These are phyloP conservation scores for Bryoerythrophyllum caledonicum DNA, from an alignment of 225 moss, liverwort and hornwort genomes.

Conservation along the genomic window DNA sequence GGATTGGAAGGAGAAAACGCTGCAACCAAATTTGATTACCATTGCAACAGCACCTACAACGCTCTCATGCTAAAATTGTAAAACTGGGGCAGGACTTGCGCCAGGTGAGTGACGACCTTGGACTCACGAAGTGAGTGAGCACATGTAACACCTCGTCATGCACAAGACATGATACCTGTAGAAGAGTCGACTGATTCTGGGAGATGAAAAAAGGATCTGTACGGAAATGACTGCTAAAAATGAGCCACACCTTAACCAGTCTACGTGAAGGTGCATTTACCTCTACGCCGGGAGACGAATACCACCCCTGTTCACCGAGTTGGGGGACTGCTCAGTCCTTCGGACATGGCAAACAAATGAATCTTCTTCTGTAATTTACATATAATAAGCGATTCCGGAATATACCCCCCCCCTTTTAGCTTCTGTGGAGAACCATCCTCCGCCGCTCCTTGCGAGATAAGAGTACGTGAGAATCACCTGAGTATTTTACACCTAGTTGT, in stretches of 20 bases:
- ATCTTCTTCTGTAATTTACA: constrained; percentile 42
- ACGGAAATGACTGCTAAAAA: constrained; percentile 11
- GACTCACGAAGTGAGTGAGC: constrained; percentile 9
- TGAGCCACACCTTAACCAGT: constrained; percentile 5
- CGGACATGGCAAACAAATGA: constrained; percentile 42
- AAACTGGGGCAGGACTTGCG: neutral
- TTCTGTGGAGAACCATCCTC: constrained; percentile 22
- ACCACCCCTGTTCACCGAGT: constrained; percentile 13
- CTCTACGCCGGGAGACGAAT: neutral
- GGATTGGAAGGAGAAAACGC: neutral
- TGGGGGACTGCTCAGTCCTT: constrained; percentile 44
- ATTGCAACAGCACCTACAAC: neutral
- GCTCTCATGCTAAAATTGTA: neutral
- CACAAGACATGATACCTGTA: constrained; percentile 8
- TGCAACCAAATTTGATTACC: neutral
- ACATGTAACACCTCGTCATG: neutral
- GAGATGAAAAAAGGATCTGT: neutral
- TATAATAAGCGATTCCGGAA: neutral
- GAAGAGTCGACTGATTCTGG: constrained; percentile 17
- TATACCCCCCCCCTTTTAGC: constrained; percentile 1
- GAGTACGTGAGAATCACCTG: constrained; percentile 30
- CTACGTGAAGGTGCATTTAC: neutral
- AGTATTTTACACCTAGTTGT: constrained; percentile 47
- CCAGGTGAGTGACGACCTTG: neutral
- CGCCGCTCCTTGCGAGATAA: constrained; percentile 54